These are phyloP conservation scores for Ceratocystis albifundus DNA, from an alignment of 2,329 filamentous ascomycete species.

Conservation along the genomic window DNA sequence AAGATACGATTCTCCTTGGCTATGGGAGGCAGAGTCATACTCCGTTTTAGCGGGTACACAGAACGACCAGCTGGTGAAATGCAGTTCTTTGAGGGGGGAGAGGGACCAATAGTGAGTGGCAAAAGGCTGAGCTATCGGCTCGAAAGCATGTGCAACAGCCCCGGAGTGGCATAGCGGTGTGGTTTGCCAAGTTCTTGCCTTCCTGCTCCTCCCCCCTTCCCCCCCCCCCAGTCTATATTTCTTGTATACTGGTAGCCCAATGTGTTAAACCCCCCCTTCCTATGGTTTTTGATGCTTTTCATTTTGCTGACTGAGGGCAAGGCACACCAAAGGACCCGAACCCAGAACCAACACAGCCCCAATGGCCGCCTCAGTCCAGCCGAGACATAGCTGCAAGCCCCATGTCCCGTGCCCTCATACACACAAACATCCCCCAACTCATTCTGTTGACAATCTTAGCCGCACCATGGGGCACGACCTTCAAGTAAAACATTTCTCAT, in stretches of 20 bases:
- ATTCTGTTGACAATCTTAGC: background rate
- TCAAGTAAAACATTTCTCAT: background rate
- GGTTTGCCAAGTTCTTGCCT: background rate
- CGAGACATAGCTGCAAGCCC: slow-evolving; percentile 2
- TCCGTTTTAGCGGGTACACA: background rate
- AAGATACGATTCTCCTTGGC: background rate
- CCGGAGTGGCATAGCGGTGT: background rate
- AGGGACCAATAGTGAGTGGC: background rate
- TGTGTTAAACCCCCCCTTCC: background rate
- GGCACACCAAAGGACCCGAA: background rate
- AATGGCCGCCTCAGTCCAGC: slow-evolving; percentile 4
- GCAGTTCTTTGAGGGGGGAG: background rate
- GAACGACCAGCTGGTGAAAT: background rate
- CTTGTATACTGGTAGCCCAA: background rate
- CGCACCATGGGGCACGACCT: background rate
- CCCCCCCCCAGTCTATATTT: slow-evolving; percentile 1
- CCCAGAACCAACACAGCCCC: slow-evolving; percentile 3
- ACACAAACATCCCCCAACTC: background rate
- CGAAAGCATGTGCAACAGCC: background rate
- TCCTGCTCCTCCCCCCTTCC: no score
- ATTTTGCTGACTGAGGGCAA: background rate
- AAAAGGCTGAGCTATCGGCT: background rate
- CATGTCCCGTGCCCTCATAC: slow-evolving; percentile 2
- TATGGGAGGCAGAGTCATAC: background rate
- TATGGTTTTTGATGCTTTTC: background rate